phyloP scores from a whole-genome alignment of 2,329 filamentous ascomycete genomes.

The Phialophora chinensis region DNA sequence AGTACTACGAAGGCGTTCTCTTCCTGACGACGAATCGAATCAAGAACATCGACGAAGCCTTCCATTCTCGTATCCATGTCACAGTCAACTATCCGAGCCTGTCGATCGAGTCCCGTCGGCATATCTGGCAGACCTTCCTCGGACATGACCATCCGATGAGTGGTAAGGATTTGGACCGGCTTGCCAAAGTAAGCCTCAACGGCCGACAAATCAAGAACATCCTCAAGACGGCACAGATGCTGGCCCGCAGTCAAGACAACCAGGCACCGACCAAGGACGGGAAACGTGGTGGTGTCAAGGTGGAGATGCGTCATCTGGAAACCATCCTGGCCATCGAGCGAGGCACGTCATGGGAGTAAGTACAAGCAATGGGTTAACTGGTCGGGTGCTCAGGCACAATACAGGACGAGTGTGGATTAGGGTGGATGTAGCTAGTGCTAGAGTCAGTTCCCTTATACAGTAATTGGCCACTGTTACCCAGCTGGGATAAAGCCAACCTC shows the following conservation, averaged over 20 bases:
- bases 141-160: constrained; percentile 20
- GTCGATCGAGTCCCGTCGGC: constrained; percentile 25
- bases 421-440: neutral
- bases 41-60: constrained; percentile 42
- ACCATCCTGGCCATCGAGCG: constrained; percentile 45
- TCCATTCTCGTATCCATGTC: constrained; percentile 50
- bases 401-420: neutral
- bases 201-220: constrained; percentile 55
- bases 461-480: no score
- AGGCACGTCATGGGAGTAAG: constrained; percentile 33
- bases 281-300: constrained; percentile 26
- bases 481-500: no score
- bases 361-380: constrained; percentile 1
- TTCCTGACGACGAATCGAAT: constrained; percentile 45
- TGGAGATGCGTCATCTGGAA: constrained; percentile 43
- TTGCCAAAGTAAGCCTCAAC: constrained; percentile 37
- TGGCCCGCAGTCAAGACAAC: constrained; percentile 41
- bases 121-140: constrained; percentile 35
- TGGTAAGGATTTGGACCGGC: constrained; percentile 26
- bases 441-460: no score
- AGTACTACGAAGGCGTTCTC: constrained; percentile 43
- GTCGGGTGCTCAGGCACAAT: constrained; percentile 4
- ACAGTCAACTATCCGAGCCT: constrained; percentile 56
- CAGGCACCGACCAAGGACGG: constrained; percentile 25
- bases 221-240: constrained; percentile 51